phyloP scores from a whole-genome alignment of 331 rosid species.

The Rhamnella rubrinervis region DNA sequence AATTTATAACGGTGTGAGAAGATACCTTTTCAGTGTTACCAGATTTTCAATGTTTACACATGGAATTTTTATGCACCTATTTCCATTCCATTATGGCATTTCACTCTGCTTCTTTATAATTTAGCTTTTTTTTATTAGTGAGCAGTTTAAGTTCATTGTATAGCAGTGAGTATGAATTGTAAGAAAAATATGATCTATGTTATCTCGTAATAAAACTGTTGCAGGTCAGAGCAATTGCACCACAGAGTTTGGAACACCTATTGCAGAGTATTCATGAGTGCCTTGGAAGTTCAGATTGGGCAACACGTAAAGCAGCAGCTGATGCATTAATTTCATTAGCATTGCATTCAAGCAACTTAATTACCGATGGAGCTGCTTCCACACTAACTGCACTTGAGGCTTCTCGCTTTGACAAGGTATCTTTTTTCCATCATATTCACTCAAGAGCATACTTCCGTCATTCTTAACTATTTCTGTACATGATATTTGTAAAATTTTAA shows the following conservation, averaged over 20 bases:
- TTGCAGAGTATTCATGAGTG: conserved; percentile 74
- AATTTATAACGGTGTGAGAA: too few species aligned
- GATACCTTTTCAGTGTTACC: too few species aligned
- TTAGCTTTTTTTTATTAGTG: not conserved
- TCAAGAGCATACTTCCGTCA: conserved; percentile 11
- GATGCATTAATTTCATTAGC: conserved; percentile 72
- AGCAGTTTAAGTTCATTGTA: not conserved
- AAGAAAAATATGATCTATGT: not conserved
- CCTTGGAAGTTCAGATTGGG: conserved; percentile 86
- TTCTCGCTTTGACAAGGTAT: conserved; percentile 94
- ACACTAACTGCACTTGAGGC: conserved; percentile 70
- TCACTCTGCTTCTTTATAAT: not conserved
- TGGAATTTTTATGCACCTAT: not conserved
- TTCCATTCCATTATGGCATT: not conserved
- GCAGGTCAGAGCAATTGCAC: conserved; percentile 87
- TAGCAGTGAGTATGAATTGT: not conserved
- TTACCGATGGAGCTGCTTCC: conserved; percentile 55
- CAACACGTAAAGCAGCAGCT: conserved; percentile 98
- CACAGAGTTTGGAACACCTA: conserved; percentile 79
- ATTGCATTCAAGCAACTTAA: conserved; percentile 67
- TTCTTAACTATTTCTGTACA: conserved; percentile 5
- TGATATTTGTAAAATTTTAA: not conserved
- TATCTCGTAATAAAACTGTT: conserved; percentile 18
- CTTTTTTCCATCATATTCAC: conserved; percentile 29
- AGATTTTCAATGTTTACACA: not conserved